These are phyloP conservation scores for Hortiboletus flavorubellus DNA, from an alignment of 768 basidiomycete genomes.

Conservation along the genomic window DNA sequence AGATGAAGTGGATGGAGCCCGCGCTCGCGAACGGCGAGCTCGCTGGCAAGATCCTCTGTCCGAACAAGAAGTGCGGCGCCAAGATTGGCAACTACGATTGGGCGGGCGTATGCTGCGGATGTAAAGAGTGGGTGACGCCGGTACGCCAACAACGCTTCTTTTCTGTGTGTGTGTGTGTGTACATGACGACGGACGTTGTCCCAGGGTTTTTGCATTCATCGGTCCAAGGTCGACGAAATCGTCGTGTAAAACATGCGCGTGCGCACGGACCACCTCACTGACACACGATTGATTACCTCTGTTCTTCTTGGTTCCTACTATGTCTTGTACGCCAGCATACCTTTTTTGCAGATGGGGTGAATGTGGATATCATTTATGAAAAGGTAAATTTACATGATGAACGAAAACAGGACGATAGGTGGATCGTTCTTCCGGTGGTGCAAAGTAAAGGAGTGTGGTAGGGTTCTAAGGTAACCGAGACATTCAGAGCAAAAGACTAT, in stretches of 20 bases:
- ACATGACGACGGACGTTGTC: background rate
- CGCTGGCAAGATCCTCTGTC: conserved; percentile 88
- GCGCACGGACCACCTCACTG: background rate
- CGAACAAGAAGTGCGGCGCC: conserved; percentile 83
- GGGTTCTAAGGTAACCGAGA: conserved; percentile 3
- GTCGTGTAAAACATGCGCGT: conserved; percentile 21
- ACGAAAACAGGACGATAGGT: conserved; percentile 21
- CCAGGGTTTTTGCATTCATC: conserved; percentile 58
- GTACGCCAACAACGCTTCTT: conserved; percentile 35
- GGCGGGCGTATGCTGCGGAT: conserved; percentile 91
- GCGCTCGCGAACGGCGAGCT: conserved; percentile 72
- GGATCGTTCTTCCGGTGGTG: conserved; percentile 18
- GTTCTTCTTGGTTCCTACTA: background rate
- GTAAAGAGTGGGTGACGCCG: conserved; percentile 89
- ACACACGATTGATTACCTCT: background rate
- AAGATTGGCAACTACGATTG: conserved; percentile 98
- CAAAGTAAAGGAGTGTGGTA: conserved; percentile 17
- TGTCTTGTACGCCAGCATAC: background rate
- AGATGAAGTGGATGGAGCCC: conserved; percentile 97
- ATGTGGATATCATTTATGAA: conserved; percentile 18
- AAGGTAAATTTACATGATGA: conserved; percentile 21
- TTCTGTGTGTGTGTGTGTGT: background rate
- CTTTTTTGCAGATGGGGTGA: background rate
- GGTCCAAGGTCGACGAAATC: conserved; percentile 68
- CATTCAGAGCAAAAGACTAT: background rate